Evolutionary conservation across 2,329 filamentous ascomycete genomes (phyloP), one percentile per base, ranked within the genome.

Genomic region (Beauveria sp.): DNA sequence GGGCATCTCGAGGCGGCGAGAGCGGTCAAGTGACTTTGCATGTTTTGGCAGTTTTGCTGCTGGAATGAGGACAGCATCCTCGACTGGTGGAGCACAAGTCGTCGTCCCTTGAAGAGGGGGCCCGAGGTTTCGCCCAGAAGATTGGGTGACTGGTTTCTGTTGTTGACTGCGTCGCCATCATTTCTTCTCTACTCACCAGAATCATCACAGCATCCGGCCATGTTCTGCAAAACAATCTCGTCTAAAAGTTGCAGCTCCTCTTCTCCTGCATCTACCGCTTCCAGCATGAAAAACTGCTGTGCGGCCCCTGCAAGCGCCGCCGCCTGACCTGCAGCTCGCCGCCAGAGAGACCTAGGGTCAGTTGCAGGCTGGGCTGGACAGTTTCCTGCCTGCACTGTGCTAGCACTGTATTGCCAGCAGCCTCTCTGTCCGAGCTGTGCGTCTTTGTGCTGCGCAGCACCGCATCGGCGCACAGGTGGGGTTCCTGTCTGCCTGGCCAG

Each of bases 1-100:
- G 55, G 24, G 20, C 7, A 6, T n/a, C 28, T 24, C 38, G 24
- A 60, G 48, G 22, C 48, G 42, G 24, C 46, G 53, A 46, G 50
- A 57, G 60, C 60, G 60, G 60, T 62, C 60, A 62, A 62, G 46
- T 62, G 60, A 62, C 60, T 45, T 34, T 52, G 24, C 42, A 49
- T 54, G 34, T 22, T 62, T 51, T 55, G 50, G 31, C 31, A 34
- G 31, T 34, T 34, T 34, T 14, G 31, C 31, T 34, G 12, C 40
- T 62, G 60, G 60, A 62, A 62, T 62, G 60, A 38, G 26, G 34
- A 22, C 52, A 46, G 18, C 51, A 26, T 50, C 26, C 43, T 28
- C 20, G 31, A 34, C 12, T 3, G 9, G 51, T 61, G 45, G 45
- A 50, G 34, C 31, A 16, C 24, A 26, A 9, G 31, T 40, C 34